Evolutionary conservation across 768 basidiomycete species (phyloP).

Genomic region (Boletus tomentosulus): DNA sequence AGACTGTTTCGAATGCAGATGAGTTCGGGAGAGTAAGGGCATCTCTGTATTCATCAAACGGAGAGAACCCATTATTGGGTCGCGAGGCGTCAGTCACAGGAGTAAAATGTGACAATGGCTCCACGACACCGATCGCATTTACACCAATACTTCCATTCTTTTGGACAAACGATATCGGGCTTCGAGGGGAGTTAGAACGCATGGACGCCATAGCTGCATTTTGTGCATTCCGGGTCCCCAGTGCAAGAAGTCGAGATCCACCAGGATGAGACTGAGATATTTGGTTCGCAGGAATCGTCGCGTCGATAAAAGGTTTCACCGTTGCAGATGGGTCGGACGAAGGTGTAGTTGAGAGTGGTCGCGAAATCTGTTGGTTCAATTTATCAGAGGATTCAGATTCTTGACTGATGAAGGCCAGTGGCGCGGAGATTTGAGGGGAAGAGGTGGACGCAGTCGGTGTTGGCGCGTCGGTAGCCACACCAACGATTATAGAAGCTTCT

Average conservation of each 20-base stretch:
- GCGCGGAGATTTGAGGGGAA: constrained; percentile 8
- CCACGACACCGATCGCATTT: constrained; percentile 13
- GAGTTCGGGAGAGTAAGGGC: not conserved
- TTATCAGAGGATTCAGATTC: constrained; percentile 20
- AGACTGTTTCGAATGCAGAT: constrained; percentile 16
- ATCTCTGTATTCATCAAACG: constrained; percentile 48
- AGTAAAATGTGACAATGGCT: constrained; percentile 13
- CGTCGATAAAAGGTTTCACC: constrained; percentile 33
- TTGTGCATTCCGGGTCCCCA: constrained; percentile 29
- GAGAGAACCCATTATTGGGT: constrained; percentile 42
- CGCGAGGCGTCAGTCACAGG: constrained; percentile 10
- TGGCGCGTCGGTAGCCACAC: constrained; percentile 2
- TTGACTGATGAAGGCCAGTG: constrained; percentile 6
- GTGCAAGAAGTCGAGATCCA: constrained; percentile 42
- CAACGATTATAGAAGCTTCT: not conserved
- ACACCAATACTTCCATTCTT: constrained; percentile 17
- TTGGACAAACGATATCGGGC: constrained; percentile 19
- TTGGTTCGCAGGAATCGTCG: constrained; percentile 36
- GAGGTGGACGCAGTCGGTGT: constrained; percentile 10
- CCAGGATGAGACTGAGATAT: constrained; percentile 36
- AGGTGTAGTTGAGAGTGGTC: constrained; percentile 34
- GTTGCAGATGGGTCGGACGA: constrained; percentile 17
- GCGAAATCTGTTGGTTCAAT: constrained; percentile 29
- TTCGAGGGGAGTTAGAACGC: constrained; percentile 22
- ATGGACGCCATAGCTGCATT: constrained; percentile 12